A percentile compares a stretch with the other conserved stretches of the same genome.
Evolutionary conservation across 1,284 basidiomycete genomes (phyloP).

Genomic region (Apiotrichum domesticum): DNA sequence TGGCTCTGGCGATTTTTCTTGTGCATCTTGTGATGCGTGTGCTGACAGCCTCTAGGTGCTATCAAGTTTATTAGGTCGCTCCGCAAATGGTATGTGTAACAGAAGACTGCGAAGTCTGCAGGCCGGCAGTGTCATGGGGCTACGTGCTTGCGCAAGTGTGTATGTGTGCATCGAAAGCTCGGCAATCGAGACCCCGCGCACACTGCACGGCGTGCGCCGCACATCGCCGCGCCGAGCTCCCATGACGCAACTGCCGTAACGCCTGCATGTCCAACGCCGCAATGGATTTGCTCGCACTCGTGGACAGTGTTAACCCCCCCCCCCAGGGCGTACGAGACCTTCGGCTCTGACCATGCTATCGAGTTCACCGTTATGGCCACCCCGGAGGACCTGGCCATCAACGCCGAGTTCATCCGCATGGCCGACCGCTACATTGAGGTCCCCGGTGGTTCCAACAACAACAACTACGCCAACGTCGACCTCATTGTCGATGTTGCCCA

Average conservation of each 20-base stretch:
- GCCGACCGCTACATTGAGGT: constrained; percentile 99
- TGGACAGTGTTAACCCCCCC: background rate
- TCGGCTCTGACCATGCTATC: constrained; percentile 90
- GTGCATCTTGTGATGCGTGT: background rate
- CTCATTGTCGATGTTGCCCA: constrained; percentile 98
- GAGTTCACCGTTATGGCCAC: constrained; percentile 99
- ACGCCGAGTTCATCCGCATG: constrained; percentile 99
- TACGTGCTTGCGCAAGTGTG: no score
- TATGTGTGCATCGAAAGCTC: no score
- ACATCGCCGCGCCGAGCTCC: no score
- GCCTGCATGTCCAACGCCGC: no score
- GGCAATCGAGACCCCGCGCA: no score
- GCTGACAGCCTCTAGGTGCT: background rate
- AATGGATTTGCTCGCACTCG: no score
- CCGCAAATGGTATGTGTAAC: background rate
- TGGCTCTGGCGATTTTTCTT: no score
- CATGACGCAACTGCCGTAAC: no score
- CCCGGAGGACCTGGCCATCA: constrained; percentile 90
- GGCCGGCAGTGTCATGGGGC: no score
- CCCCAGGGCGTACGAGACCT: constrained; percentile 90
- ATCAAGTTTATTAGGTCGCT: background rate
- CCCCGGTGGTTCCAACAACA: constrained; percentile 96
- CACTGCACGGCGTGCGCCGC: no score
- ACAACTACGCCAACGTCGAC: constrained; percentile 99
- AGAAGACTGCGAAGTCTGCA: background rate